phyloP scores from a whole-genome alignment of 257 asterid genomes.

The Gentiana dahurica region DNA sequence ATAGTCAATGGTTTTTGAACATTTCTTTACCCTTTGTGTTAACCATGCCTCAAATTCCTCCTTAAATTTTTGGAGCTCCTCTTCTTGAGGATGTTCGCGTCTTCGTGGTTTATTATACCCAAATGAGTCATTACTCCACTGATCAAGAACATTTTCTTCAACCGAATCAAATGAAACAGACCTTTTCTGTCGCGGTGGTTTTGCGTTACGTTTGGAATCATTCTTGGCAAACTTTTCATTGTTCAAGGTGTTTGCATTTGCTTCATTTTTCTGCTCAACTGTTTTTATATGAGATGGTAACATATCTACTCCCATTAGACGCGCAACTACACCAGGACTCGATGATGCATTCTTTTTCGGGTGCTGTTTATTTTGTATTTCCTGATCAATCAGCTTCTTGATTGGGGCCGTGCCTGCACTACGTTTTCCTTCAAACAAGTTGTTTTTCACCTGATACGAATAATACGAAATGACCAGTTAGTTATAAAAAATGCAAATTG shows the following conservation, averaged over 20 bases:
- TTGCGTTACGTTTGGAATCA: constrained; percentile 22
- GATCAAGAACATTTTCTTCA: constrained; percentile 25
- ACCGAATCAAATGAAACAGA: constrained; percentile 24
- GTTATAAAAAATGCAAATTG: too few species aligned
- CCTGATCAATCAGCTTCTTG: constrained; percentile 67
- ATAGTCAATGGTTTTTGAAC: constrained; percentile 39
- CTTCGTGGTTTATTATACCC: constrained; percentile 39
- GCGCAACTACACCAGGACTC: constrained; percentile 79
- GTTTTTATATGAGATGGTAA: constrained; percentile 54
- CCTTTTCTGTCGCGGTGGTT: constrained; percentile 29
- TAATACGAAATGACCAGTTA: constrained; percentile 27
- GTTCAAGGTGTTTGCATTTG: constrained; percentile 19
- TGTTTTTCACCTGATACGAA: constrained; percentile 36
- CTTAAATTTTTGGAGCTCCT: constrained; percentile 88
- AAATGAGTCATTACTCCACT: constrained; percentile 18
- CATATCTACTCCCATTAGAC: constrained; percentile 92
- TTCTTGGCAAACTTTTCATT: constrained; percentile 24
- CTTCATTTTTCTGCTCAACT: constrained; percentile 23
- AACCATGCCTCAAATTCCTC: constrained; percentile 95
- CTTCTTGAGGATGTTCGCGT: constrained; percentile 98
- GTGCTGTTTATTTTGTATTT: constrained; percentile 40
- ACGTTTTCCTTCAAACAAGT: constrained; percentile 31
- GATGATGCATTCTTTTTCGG: constrained; percentile 28
- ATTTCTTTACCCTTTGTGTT: constrained; percentile 56
- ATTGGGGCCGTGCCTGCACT: constrained; percentile 54